Conservation (phyloP, 2,329 filamentous ascomycete genomes). For the Phyllachora maydis region DNA sequence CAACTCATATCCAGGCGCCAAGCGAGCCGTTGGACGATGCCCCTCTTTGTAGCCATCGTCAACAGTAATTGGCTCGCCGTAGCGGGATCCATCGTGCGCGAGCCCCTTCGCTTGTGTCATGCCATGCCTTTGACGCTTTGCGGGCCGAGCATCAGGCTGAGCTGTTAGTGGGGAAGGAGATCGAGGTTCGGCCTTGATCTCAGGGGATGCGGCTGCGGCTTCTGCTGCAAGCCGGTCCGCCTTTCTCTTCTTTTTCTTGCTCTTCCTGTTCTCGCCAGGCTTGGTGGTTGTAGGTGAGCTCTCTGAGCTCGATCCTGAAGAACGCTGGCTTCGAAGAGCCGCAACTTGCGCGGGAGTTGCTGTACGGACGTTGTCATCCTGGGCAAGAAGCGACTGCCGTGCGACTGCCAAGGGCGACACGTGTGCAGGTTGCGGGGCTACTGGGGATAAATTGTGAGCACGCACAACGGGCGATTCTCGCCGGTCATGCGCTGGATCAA, state of each 20-base stretch:
- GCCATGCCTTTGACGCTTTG: conserved; percentile 32
- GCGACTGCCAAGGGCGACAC: conserved; percentile 35
- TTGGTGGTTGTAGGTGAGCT: conserved; percentile 34
- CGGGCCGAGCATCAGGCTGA: conserved; percentile 28
- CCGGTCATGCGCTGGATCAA: conserved; percentile 16
- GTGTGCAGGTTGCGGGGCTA: conserved; percentile 58
- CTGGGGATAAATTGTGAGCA: conserved; percentile 51
- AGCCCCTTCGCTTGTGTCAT: too few relatives aligned
- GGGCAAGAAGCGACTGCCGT: conserved; percentile 11
- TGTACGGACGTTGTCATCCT: conserved; percentile 13
- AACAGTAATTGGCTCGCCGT: too few relatives aligned
- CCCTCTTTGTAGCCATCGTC: too few relatives aligned
- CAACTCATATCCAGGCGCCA: too few relatives aligned
- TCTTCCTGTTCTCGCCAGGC: conserved; percentile 24
- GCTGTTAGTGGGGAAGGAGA: conserved; percentile 38
- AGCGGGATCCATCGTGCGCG: too few relatives aligned
- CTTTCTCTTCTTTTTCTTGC: conserved; percentile 29
- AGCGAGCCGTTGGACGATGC: too few relatives aligned
- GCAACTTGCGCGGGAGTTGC: conserved; percentile 30
- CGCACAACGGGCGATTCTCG: conserved; percentile 43
- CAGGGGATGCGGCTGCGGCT: conserved; percentile 16
- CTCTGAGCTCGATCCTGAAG: conserved; percentile 32
- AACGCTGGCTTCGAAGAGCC: conserved; percentile 29
- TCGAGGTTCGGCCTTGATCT: conserved; percentile 43
- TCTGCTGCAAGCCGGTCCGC: conserved; percentile 26